Evolutionary conservation across 2,329 filamentous ascomycete species (phyloP), one percentile per base, ranked within the genome.

Genomic region (Dissoconium aciculare): DNA sequence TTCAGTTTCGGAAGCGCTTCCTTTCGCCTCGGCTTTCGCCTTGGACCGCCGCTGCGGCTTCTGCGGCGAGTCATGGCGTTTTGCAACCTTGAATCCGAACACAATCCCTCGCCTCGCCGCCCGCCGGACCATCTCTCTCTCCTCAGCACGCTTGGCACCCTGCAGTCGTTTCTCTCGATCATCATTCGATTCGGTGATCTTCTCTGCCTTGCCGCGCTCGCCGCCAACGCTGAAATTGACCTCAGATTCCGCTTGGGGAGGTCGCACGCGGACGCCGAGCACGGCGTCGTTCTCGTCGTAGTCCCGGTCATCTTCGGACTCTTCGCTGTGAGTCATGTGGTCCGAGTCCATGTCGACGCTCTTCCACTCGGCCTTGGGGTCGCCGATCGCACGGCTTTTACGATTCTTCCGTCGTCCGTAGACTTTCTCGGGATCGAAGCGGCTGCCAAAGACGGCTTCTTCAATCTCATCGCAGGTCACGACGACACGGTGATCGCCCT

Each of bases 71-170:
- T 49, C 38, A 27, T 39, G 35, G 5, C 30, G 17, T 23, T 30
- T 32, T 1, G 41, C 39, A 3, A 54, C 47, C 1, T 44, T 32
- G 17, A 70, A 60, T 1, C 68, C 67, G 52, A 72, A 71, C 0
- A 67, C 67, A 34, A 67, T 67, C 2, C 63, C 65, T 13, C 72
- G 60, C 42, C 74, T 65, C 2, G 75, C 75, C 0, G 71, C 72
- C n/a, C 66, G 64, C 15, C 67, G 61, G 27, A 77, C 63, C 55
- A 73, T 59, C 47, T 79, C 73, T 14, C 65, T 53, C 47, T 63
- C 58, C 35, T 62, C 56, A 3, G 62, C 62, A 26, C 52, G 49
- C 35, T 52, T 57, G 45, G 68, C 59, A 0, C 67, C 67, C 31
- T 67, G 57, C 9, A 52, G 46, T 14, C 67, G 51, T 49, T 63